phyloP scores from a whole-genome alignment of 75 land plant genomes.

The Pseudotsuga menziesii region DNA sequence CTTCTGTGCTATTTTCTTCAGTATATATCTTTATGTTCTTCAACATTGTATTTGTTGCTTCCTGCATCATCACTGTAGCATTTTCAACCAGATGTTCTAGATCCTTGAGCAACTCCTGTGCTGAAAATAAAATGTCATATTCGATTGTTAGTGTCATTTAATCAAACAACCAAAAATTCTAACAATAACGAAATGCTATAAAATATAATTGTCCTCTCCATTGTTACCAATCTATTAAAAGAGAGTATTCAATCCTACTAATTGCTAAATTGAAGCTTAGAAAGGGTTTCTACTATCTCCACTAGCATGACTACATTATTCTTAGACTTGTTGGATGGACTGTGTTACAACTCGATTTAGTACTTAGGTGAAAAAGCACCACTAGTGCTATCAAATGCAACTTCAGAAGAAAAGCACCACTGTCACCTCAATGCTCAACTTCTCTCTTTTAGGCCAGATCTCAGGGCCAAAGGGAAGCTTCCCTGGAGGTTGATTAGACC shows the following conservation, averaged over 20 bases:
- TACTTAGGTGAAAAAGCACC: no score
- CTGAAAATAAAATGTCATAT: constrained; percentile 8
- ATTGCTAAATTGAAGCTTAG: neutral
- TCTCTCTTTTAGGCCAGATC: no score
- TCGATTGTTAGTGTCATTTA: neutral
- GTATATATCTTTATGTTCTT: constrained; percentile 1
- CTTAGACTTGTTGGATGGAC: neutral
- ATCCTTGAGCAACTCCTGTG: constrained; percentile 14
- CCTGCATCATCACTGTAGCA: constrained; percentile 14
- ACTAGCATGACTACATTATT: neutral
- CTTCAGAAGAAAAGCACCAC: no score
- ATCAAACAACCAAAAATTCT: neutral
- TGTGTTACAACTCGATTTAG: neutral
- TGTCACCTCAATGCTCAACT: no score
- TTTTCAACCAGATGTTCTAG: constrained; percentile 13
- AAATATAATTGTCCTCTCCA: neutral
- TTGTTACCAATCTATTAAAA: neutral
- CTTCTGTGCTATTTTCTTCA: constrained; percentile 2
- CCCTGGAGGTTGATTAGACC: no score
- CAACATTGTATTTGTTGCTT: constrained; percentile 15
- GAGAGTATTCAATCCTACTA: neutral
- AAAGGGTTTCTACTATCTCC: neutral
- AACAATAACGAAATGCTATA: neutral
- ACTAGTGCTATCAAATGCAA: no score
- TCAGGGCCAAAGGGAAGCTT: no score